A percentile compares a stretch with the other conserved stretches of the same genome.
Evolutionary conservation across 1,284 basidiomycete species (phyloP).

Genomic region (Malassezia japonica): DNA sequence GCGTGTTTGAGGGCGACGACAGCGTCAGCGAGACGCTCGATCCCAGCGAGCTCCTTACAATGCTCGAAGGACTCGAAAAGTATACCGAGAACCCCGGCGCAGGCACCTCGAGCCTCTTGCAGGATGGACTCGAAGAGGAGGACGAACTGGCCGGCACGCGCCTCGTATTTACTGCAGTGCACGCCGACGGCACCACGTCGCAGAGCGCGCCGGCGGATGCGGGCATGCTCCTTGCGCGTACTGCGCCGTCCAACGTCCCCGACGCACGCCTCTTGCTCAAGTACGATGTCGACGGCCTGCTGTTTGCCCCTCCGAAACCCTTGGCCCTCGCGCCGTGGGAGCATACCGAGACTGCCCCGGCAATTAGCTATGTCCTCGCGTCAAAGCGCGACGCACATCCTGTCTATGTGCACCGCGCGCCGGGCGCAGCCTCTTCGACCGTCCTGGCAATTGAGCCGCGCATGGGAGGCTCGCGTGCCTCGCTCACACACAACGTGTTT

Average conservation of each 20-base stretch:
- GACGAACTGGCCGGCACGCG: slow-evolving; percentile 61
- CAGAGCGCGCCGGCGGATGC: not conserved
- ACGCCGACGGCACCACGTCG: slow-evolving; percentile 17
- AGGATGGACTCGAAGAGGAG: slow-evolving; percentile 74
- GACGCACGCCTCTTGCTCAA: slow-evolving; percentile 57
- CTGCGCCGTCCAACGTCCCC: slow-evolving; percentile 43
- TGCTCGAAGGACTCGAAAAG: slow-evolving; percentile 73
- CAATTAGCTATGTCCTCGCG: slow-evolving; percentile 82
- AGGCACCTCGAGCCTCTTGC: slow-evolving; percentile 58
- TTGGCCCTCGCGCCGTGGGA: slow-evolving; percentile 54
- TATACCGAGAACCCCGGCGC: slow-evolving; percentile 54
- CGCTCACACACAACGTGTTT: not conserved
- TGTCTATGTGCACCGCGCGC: slow-evolving; percentile 19
- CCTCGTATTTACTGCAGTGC: slow-evolving; percentile 60
- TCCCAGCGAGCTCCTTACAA: slow-evolving; percentile 65
- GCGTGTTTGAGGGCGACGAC: slow-evolving; percentile 60
- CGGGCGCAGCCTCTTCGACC: not conserved
- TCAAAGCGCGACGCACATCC: slow-evolving; percentile 57
- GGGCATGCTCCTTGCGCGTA: not conserved
- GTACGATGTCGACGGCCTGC: slow-evolving; percentile 69
- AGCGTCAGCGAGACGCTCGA: slow-evolving; percentile 83
- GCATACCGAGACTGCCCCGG: slow-evolving; percentile 71
- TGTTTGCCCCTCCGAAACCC: slow-evolving; percentile 53
- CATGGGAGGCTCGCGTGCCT: not conserved
- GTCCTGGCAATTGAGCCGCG: slow-evolving; percentile 11